These are phyloP conservation scores for Phytophthora macrochlamydospora DNA, from an alignment of 352 stramenopile genomes.

Conservation along the genomic window DNA sequence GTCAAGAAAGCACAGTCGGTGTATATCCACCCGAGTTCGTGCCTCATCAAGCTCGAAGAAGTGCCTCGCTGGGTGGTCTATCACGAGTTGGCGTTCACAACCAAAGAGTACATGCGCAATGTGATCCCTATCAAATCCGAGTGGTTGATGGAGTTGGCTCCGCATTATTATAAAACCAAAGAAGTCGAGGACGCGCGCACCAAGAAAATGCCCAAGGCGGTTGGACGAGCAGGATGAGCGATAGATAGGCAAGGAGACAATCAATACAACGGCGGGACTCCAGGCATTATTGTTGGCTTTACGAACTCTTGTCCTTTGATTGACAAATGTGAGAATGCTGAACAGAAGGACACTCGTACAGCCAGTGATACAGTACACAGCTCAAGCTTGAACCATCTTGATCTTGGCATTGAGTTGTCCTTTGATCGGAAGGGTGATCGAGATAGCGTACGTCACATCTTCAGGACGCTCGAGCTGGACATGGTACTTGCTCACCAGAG, in stretches of 20 bases:
- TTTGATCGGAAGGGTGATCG: conserved; percentile 57
- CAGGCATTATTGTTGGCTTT: no score
- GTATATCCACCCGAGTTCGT: conserved; percentile 98
- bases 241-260: conserved; percentile 10
- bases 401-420: conserved; percentile 45
- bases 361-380: no score
- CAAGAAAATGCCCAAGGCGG: conserved; percentile 97
- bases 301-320: no score
- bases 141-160: conserved; percentile 99
- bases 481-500: conserved; percentile 65
- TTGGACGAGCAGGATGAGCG: conserved; percentile 47
- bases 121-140: conserved; percentile 97
- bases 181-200: conserved; percentile 95
- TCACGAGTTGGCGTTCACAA: conserved; percentile 99
- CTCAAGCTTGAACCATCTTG: conserved; percentile 8
- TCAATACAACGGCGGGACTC: no score
- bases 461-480: conserved; percentile 42
- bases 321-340: no score
- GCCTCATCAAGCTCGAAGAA: conserved; percentile 92
- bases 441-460: conserved; percentile 56
- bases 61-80: conserved; percentile 97
- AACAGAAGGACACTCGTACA: no score
- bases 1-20: conserved; percentile 98
- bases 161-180: conserved; percentile 99
- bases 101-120: conserved; percentile 99